phyloP scores from a whole-genome alignment of 139 green algal genomes.

The Auxenochlorella protothecoides region DNA sequence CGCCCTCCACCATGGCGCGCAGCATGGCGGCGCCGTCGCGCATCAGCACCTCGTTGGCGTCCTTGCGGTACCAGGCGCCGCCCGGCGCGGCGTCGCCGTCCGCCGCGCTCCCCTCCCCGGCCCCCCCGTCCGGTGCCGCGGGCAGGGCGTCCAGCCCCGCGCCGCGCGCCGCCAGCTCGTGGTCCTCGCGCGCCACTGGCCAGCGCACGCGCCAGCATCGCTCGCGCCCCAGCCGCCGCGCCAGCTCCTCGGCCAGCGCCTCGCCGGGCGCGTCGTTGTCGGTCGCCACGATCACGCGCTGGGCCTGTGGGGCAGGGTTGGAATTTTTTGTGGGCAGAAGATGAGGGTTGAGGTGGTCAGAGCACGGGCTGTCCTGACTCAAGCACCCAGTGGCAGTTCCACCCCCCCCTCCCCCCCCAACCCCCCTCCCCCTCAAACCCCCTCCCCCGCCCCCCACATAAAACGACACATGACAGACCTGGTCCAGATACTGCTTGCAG shows the following conservation, averaged over 20 bases:
- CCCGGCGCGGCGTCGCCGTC: neutral
- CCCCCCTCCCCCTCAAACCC: neutral
- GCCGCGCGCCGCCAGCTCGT: constrained; percentile 11
- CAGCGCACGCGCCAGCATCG: constrained; percentile 64
- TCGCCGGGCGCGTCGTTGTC: constrained; percentile 76
- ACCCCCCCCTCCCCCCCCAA: neutral
- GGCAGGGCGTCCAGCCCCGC: neutral
- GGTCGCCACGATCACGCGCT: constrained; percentile 54
- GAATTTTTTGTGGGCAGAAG: neutral
- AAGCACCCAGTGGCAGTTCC: neutral
- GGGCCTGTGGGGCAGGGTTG: constrained; percentile 1
- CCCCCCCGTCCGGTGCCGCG: neutral
- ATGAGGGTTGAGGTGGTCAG: neutral
- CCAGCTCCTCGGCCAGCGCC: constrained; percentile 76
- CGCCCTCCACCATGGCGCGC: constrained; percentile 38
- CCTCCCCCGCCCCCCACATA: neutral
- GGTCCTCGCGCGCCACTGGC: constrained; percentile 23
- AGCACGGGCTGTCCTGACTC: too few relatives aligned
- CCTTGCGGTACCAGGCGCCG: constrained; percentile 51
- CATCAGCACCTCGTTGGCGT: constrained; percentile 87
- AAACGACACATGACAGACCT: constrained; percentile 1
- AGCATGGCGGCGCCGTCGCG: constrained; percentile 51
- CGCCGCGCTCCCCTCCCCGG: neutral
- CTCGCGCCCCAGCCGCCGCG: constrained; percentile 62
- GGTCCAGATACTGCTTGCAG: constrained; percentile 40